Conservation (phyloP, 2,329 filamentous ascomycete species). For the Coleophoma cylindrospora region DNA sequence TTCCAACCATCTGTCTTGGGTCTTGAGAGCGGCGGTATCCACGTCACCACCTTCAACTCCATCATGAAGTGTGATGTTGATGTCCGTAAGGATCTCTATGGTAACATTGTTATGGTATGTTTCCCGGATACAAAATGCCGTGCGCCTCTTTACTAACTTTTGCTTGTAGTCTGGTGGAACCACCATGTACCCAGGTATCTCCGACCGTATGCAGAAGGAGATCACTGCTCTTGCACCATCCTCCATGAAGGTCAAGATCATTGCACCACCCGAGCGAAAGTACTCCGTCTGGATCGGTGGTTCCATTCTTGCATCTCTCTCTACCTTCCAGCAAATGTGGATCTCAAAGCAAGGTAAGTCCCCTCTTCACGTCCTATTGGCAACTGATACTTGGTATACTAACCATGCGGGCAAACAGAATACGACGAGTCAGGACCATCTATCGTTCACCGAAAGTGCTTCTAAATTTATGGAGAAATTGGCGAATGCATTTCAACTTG, state of each 20-base stretch:
- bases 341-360: slow-evolving; percentile 88
- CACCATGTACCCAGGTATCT: slow-evolving; percentile 99
- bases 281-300: slow-evolving; percentile 99
- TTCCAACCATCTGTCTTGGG: slow-evolving; percentile 98
- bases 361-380: neutral
- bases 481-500: slow-evolving; percentile 8
- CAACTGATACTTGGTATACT: neutral
- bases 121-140: slow-evolving; percentile 7
- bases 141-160: slow-evolving; percentile 9
- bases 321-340: slow-evolving; percentile 99
- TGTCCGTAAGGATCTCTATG: slow-evolving; percentile 99
- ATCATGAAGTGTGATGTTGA: slow-evolving; percentile 99
- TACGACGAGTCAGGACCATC: slow-evolving; percentile 99
- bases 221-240: slow-evolving; percentile 98
- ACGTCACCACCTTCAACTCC: slow-evolving; percentile 99
- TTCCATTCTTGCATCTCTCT: slow-evolving; percentile 98
- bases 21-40: slow-evolving; percentile 98
- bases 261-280: slow-evolving; percentile 99
- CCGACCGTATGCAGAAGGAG: slow-evolving; percentile 99
- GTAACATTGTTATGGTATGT: slow-evolving; percentile 99
- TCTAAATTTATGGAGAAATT: slow-evolving; percentile 65
- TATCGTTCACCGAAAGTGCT: slow-evolving; percentile 99
- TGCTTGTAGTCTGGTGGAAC: slow-evolving; percentile 88
- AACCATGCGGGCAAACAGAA: slow-evolving; percentile 41
- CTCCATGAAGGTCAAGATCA: slow-evolving; percentile 99